Percentiles rank a stretch among this genome's conserved stretches.
phyloP scores from a whole-genome alignment of 139 green algal genomes.

The Microglena sp. region DNA sequence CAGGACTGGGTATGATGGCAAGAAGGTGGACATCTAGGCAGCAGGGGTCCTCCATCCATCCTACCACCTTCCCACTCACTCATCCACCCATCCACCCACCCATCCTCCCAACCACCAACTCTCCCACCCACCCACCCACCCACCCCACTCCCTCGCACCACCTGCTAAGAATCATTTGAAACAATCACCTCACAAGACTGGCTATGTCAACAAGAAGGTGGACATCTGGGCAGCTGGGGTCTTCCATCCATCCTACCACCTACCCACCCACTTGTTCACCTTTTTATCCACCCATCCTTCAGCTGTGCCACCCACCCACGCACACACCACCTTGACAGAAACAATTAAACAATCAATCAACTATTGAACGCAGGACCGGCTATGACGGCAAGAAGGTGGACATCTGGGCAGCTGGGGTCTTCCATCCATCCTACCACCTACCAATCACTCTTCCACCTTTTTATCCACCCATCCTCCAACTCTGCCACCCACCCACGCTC shows the following conservation, averaged over 20 bases:
- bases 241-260: no score
- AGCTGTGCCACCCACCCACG: not conserved
- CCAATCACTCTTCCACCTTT: no score
- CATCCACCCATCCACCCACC: no score
- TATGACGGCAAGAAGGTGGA: conserved; percentile 28
- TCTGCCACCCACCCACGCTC: not conserved
- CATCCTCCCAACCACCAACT: no score
- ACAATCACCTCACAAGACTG: not conserved
- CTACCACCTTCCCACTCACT: no score
- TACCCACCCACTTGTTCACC: no score
- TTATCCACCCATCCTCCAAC: no score
- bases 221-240: conserved; percentile 48
- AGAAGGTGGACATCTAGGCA: conserved; percentile 32
- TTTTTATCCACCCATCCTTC: no score
- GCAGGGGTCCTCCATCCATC: conserved; percentile 34
- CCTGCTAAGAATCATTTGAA: not conserved
- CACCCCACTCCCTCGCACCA: no score
- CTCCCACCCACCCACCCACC: no score
- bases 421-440: no score
- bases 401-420: conserved; percentile 44
- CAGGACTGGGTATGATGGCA: conserved; percentile 43
- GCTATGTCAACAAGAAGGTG: conserved; percentile 14
- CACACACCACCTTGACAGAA: not conserved
- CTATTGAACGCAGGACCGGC: conserved; percentile 12
- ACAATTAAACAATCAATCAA: not conserved